Percentiles rank a stretch among this genome's conserved stretches.
phyloP scores from a whole-genome alignment of 2,329 filamentous ascomycete species.

The Trichophyton schoenleinii region DNA sequence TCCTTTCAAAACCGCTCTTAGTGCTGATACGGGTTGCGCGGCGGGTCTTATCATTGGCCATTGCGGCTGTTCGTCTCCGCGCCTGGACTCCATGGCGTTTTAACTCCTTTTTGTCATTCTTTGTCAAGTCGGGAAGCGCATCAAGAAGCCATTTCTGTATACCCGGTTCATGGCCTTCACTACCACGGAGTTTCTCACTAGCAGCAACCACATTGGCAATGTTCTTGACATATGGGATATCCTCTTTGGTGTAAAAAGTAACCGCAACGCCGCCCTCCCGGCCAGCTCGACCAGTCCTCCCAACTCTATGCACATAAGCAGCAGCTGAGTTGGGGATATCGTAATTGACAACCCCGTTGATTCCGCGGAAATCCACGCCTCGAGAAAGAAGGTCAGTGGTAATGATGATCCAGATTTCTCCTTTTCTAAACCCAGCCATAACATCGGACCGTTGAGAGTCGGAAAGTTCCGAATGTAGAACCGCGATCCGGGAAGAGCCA shows the following conservation, averaged over 20 bases:
- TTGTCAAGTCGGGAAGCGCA: conserved; percentile 68
- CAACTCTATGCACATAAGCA: conserved; percentile 84
- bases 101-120: conserved; percentile 70
- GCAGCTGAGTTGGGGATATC: conserved; percentile 88
- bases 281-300: conserved; percentile 78
- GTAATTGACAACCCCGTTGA: conserved; percentile 96
- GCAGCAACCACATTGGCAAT: conserved; percentile 85
- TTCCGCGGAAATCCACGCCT: conserved; percentile 85
- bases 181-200: conserved; percentile 56
- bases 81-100: conserved; percentile 72
- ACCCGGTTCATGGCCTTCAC: conserved; percentile 41
- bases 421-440: conserved; percentile 80
- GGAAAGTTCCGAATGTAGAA: conserved; percentile 76
- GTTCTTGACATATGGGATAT: conserved; percentile 77
- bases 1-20: conserved; percentile 39
- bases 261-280: conserved; percentile 78
- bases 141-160: conserved; percentile 81
- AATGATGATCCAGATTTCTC: conserved; percentile 91
- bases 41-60: conserved; percentile 28
- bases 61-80: conserved; percentile 36
- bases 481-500: conserved; percentile 70
- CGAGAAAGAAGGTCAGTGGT: conserved; percentile 88
- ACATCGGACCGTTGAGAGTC: conserved; percentile 63
- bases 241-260: conserved; percentile 91
- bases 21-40: conserved; percentile 58